Base-by-base conservation (phyloP, 1,284 basidiomycete species). In the Trichosporon faecale region DNA sequence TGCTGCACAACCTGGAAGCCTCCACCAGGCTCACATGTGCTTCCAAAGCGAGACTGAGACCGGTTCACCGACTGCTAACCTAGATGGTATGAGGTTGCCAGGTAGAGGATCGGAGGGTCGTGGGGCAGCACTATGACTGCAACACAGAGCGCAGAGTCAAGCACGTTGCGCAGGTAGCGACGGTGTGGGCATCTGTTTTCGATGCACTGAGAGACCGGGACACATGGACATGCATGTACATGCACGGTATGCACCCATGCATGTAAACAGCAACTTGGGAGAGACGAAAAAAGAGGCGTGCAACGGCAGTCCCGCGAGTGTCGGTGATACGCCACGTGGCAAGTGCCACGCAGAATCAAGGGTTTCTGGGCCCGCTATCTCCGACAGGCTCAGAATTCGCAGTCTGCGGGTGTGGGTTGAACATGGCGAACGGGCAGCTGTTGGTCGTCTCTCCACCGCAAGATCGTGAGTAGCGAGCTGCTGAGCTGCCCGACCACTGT, bases 381-480 rank as follows among this genome's bases (percentile, higher is more conserved):
- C 57, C 57, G 57, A 61, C 57, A 25, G 21, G 21, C 21, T n/a
- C 27, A 61, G 57, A n/a, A 31, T 61, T 61, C 57, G 57, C 27
- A n/a, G 57, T 27, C 16, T 29, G 27, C 27, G 57, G 57, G 27
- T n/a, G 57, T 61, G 49, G 49, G 49, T 52, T 52, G 57, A 61
- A 61, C 57, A 61, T 61, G 57, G 57, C 29, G 57, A 61, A 61
- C 57, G 57, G 57, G 57, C 57, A 61, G 29, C 57, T 61, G 27
- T 61, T 61, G 57, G 57, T 68, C 44, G 66, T 63, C 64, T 69
- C 71, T 68, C 65, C 33, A 70, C 72, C 31, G 72, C 72, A 73
- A 73, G 72, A 68, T 73, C 69, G 72, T 73, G 72, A 73, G 72
- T 73, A 55, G 23, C 65, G 46, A n/a, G 66, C 44, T 55, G 64